Base-by-base conservation (phyloP, 176 grass and related monocot genomes). In the Themeda triandra region DNA sequence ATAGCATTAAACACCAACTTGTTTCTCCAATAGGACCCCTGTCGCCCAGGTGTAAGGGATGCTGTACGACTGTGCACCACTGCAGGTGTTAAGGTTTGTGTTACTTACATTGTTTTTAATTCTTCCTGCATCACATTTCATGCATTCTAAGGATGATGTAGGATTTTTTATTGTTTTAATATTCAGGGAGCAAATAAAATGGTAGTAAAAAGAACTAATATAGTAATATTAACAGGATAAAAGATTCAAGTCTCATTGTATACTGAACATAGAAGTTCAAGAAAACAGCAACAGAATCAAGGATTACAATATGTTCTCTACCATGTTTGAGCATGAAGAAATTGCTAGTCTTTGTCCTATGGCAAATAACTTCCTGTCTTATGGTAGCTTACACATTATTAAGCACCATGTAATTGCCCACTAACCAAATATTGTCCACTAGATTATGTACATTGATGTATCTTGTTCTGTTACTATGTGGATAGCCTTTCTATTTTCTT, bases 11-110 rank as follows among this genome's bases (percentile, higher is more conserved):
- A 25, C n/a, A n/a, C n/a, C 56, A 35, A 74, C 21, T 68, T 25
- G 18, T 84, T 28, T 67, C 29, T 69, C 48, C 62, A 83, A 8
- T 72, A 98, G 96, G 96, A 98, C 88, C 87, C 96, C 59, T 98
- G 96, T 80, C 92, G 96, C 53, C 91, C 91, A 78, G 93, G 96
- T 73, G 93, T 98, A 54, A 88, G 48, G 91, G 93, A 90, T 82
- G 91, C 96, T 86, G 96, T 98, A 85, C 77, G 86, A 73, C 84
- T 98, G 41, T 95, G 93, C 79, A 84, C 40, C 30, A 44, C 41
- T 90, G 91, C 96, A 5, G 96, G 93, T 81, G 89, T 98, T 86
- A 94, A 93, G 91, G 96, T 95, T 62, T 62, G 72, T 86, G 6
- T 46, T 86, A 71, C 69, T 71, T 45, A 2, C 66, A 29, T 71